These are phyloP conservation scores for Chaetomium strumarium DNA, from an alignment of 2,329 filamentous ascomycete species.

Conservation along the genomic window DNA sequence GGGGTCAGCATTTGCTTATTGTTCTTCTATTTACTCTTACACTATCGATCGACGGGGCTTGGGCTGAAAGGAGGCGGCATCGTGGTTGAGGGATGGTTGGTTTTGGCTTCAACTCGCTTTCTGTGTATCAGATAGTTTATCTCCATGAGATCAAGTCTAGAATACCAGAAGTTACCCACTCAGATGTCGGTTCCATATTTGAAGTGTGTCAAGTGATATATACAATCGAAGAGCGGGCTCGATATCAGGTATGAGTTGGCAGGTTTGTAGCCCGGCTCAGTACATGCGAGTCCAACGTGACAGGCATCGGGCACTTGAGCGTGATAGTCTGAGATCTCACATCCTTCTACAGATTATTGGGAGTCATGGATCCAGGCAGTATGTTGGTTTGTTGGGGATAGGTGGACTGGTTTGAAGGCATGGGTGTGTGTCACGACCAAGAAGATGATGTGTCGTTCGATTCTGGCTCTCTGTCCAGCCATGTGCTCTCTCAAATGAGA, in stretches of 20 bases:
- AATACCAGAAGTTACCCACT: conserved; percentile 66
- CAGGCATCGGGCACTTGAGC: too few relatives aligned
- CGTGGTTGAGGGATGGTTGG: conserved; percentile 7
- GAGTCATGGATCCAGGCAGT: too few relatives aligned
- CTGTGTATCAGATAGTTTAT: conserved; percentile 54
- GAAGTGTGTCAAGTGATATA: background rate
- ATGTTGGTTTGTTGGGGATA: too few relatives aligned
- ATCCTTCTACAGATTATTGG: too few relatives aligned
- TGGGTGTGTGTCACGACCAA: too few relatives aligned
- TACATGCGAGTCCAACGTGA: too few relatives aligned
- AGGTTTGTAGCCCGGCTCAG: background rate
- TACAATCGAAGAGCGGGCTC: background rate
- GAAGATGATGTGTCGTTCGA: too few relatives aligned
- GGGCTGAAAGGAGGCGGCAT: background rate
- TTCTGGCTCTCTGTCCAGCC: too few relatives aligned
- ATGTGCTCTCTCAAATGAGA: too few relatives aligned
- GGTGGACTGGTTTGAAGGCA: too few relatives aligned
- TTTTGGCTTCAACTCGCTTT: conserved; percentile 51
- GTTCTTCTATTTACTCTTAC: conserved; percentile 15
- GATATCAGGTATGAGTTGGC: background rate
- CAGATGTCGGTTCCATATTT: conserved; percentile 26
- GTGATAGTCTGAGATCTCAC: too few relatives aligned
- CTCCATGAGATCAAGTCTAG: conserved; percentile 33
- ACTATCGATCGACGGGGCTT: conserved; percentile 14
- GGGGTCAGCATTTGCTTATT: conserved; percentile 20